Evolutionary conservation across 192 early-diverging fungal species (phyloP).

Genomic region (Backusella tuberculispora): DNA sequence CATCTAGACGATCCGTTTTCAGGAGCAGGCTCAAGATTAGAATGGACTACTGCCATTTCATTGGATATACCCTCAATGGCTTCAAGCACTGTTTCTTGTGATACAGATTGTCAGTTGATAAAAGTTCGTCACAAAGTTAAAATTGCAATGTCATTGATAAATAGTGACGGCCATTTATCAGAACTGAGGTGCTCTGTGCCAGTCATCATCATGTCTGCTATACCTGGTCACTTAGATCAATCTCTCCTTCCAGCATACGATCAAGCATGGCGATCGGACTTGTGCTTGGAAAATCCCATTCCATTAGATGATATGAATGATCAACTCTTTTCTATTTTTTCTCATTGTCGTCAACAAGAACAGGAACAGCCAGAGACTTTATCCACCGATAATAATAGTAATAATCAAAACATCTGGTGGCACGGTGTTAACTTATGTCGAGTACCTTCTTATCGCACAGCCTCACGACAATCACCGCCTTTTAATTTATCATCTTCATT

Average conservation of each 20-base stretch:
- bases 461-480: background rate
- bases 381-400: background rate
- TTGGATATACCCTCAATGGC: slow-evolving; percentile 26
- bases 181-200: slow-evolving; percentile 41
- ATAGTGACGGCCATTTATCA: slow-evolving; percentile 39
- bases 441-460: slow-evolving; percentile 33
- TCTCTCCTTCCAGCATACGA: slow-evolving; percentile 37
- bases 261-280: slow-evolving; percentile 29
- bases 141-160: slow-evolving; percentile 29
- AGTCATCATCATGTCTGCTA: slow-evolving; percentile 32
- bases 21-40: background rate
- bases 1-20: background rate
- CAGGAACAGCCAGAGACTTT: background rate
- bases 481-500: slow-evolving; percentile 1
- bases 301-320: background rate
- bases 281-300: background rate
- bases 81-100: slow-evolving; percentile 27
- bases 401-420: slow-evolving; percentile 23
- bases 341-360: background rate
- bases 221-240: background rate
- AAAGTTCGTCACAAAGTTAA: slow-evolving; percentile 41
- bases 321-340: background rate
- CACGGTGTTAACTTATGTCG: slow-evolving; percentile 26
- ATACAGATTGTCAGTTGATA: slow-evolving; percentile 43
- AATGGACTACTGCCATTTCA: slow-evolving; percentile 8